Evolutionary conservation across 2,329 filamentous ascomycete genomes (phyloP).

Genomic region (Endoconidiophora polonica): DNA sequence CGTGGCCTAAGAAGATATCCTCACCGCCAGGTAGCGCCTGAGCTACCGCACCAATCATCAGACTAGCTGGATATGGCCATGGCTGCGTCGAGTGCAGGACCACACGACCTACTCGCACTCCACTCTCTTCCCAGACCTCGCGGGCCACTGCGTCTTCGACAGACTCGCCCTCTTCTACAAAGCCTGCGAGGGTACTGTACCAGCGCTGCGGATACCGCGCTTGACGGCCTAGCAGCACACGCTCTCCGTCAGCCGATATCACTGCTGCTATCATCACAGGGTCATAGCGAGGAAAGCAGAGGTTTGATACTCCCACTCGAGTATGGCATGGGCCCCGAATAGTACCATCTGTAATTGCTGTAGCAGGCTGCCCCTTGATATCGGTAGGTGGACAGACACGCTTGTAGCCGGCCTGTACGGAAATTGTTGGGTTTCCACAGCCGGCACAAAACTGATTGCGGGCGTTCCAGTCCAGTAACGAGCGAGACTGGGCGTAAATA

Average conservation of each 20-base stretch:
- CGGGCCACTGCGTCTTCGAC: constrained; percentile 70
- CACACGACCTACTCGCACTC: constrained; percentile 59
- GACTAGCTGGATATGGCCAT: constrained; percentile 70
- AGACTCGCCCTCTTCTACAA: constrained; percentile 71
- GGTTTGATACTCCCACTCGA: constrained; percentile 71
- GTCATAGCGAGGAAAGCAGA: constrained; percentile 82
- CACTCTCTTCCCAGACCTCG: constrained; percentile 76
- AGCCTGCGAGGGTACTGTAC: constrained; percentile 81
- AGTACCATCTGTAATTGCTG: constrained; percentile 19
- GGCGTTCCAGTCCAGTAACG: constrained; percentile 83
- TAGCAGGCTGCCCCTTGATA: constrained; percentile 25
- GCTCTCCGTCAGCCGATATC: constrained; percentile 60
- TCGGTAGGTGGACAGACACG: constrained; percentile 61
- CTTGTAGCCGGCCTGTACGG: constrained; percentile 65
- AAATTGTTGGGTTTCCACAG: constrained; percentile 70
- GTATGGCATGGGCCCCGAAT: constrained; percentile 60
- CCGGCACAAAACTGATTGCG: constrained; percentile 84
- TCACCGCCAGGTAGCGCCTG: constrained; percentile 70
- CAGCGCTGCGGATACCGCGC: constrained; percentile 69
- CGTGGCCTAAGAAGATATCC: constrained; percentile 65
- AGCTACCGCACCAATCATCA: constrained; percentile 79
- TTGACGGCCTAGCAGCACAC: constrained; percentile 68
- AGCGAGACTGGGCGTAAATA: constrained; percentile 76
- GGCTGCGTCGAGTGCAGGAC: constrained; percentile 72
- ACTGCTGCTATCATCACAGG: constrained; percentile 93